Base-by-base conservation (phyloP, 257 asterid species). In the Nicotiana noctiflora region DNA sequence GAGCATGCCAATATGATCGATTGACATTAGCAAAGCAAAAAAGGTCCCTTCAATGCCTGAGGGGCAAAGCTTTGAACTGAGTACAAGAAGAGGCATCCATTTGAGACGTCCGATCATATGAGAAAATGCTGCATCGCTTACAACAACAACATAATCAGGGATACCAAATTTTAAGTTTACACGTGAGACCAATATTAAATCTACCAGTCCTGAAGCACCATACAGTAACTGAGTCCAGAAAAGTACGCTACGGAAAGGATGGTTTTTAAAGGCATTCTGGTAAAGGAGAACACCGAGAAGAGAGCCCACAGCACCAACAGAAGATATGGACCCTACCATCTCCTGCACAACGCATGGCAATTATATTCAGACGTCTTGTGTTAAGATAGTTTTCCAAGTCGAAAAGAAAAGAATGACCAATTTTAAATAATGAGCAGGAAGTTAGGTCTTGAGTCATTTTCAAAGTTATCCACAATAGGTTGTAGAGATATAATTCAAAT, bases 51-150 rank as follows among this genome's bases (percentile, higher is more conserved):
- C 96, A 15, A 92, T 91, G 44, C 97, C 97, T 17, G 79, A 18
- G 8, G 96, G 96, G 75, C 97, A 92, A 2, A 92, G 84, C 67
- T 89, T 90, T 6, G 94, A 89, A 63, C 97, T 91, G 65, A 92
- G 82, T 0, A 92, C 94, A 86, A 91, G 84, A 87, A 92, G 90
- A 0, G 97, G 97, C 91, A 92, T 92, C 97, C 97, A 90, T 80
- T 91, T 63, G 66, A 92, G 88, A 15, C 89, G 76, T 57, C 88
- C 67, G 1, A 91, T 82, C 25, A 92, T 82, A 19, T 90, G 87
- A 0, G 92, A 84, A 2, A 91, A 85, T 15, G 91, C 88, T 59
- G 87, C 96, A 80, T 92, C 96, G 14, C 87, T 68, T 21, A 92
- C 85, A 3, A 91, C 91, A n/a, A 92, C 92, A 66, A 87, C 72